Conservation (phyloP, 2,329 filamentous ascomycete species). For the Monosporascus sp. region DNA sequence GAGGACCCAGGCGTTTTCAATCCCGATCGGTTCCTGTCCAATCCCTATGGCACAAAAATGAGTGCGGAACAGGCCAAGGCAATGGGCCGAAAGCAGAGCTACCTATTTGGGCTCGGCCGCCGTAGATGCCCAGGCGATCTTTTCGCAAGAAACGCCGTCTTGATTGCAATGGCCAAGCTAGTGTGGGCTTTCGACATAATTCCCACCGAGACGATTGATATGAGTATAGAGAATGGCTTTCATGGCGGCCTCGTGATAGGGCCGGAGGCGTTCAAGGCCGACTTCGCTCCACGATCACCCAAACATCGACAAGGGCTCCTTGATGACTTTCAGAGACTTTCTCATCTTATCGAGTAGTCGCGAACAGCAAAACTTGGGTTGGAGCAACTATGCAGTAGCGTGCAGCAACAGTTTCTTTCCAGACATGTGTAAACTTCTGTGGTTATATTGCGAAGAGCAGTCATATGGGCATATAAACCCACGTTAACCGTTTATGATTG, state of each 20-base stretch:
- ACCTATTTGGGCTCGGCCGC: conserved; percentile 5
- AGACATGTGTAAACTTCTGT: too few relatives aligned
- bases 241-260: conserved; percentile 2
- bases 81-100: conserved; percentile 3
- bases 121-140: conserved; percentile 5
- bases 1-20: conserved; percentile 11
- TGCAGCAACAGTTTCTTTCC: too few relatives aligned
- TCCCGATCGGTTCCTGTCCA: conserved; percentile 10
- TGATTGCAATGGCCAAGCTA: conserved; percentile 3
- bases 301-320: not conserved
- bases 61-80: not conserved
- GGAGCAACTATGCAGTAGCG: too few relatives aligned
- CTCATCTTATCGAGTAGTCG: not conserved
- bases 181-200: conserved; percentile 5
- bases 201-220: not conserved
- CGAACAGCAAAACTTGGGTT: not conserved
- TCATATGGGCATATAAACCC: too few relatives aligned
- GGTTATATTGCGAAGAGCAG: too few relatives aligned
- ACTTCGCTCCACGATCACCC: conserved; percentile 1
- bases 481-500: too few relatives aligned
- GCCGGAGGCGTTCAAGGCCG: conserved; percentile 1
- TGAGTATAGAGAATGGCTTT: conserved; percentile 4
- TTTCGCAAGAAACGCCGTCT: conserved; percentile 3
- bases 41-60: conserved; percentile 1
- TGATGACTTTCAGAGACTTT: not conserved